Conservation (phyloP, 148 eudicot genomes). For the Spergularia bocconei region DNA sequence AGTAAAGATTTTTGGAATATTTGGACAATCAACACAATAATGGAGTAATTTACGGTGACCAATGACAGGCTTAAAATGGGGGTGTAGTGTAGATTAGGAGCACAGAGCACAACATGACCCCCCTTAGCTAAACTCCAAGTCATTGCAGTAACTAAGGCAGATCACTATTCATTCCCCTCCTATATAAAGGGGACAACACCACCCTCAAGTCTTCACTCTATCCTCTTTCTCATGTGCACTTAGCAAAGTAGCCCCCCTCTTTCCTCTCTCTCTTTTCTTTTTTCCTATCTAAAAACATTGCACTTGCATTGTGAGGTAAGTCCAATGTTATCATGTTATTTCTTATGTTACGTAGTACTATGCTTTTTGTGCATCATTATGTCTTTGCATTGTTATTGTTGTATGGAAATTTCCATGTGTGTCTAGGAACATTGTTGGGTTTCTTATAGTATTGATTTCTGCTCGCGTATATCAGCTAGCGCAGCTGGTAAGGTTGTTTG, state of each 20-base stretch:
- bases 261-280: neutral
- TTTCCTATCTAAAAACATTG: neutral
- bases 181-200: conserved; percentile 9
- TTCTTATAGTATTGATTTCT: too few species aligned
- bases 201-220: neutral
- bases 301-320: neutral
- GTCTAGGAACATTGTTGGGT: too few species aligned
- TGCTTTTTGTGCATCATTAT: too few species aligned
- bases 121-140: conserved; percentile 3
- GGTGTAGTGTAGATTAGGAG: neutral
- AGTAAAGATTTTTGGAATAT: neutral
- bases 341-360: neutral
- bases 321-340: neutral
- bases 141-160: too few species aligned
- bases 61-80: neutral
- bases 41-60: conserved; percentile 8
- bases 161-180: neutral
- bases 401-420: too few species aligned
- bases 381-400: too few species aligned
- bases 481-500: too few species aligned
- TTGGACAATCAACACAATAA: neutral
- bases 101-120: neutral
- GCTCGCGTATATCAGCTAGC: too few species aligned
- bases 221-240: neutral
- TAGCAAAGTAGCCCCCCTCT: neutral